Evolutionary conservation across 1,284 basidiomycete genomes (phyloP).

Genomic region (Cryptococcus amylolentus): DNA sequence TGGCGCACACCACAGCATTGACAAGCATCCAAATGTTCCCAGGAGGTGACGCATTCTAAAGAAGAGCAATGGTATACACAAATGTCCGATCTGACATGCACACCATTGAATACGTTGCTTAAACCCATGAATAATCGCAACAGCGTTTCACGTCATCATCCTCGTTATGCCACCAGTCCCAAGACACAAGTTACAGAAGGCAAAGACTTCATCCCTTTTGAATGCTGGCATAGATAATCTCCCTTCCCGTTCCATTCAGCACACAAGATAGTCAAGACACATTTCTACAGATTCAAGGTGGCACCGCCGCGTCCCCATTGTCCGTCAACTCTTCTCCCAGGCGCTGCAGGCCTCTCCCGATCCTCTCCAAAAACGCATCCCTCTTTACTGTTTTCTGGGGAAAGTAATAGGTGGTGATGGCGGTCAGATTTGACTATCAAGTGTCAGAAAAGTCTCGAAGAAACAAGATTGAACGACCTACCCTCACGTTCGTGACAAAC

Average conservation of each 20-base stretch:
- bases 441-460: neutral
- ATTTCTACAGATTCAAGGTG: constrained; percentile 1
- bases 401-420: constrained; percentile 34
- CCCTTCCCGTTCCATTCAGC: neutral
- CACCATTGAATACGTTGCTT: too few species aligned
- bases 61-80: too few species aligned
- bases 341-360: constrained; percentile 37
- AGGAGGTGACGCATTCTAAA: too few species aligned
- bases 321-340: constrained; percentile 40
- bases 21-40: too few species aligned
- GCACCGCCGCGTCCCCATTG: constrained; percentile 28
- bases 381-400: constrained; percentile 22
- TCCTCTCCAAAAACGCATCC: constrained; percentile 41
- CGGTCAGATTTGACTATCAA: constrained; percentile 33
- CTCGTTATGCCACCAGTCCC: too few species aligned
- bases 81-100: too few species aligned
- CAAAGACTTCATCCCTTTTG: too few species aligned
- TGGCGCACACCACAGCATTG: too few species aligned
- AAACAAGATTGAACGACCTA: constrained; percentile 30
- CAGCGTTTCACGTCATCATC: too few species aligned
- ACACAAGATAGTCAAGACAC: neutral
- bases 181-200: neutral
- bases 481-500: constrained; percentile 48
- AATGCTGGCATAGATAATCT: too few species aligned
- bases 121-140: too few species aligned